Conservation (phyloP, 1,139 yeast species). For the Suhomyces chickasaworum region DNA sequence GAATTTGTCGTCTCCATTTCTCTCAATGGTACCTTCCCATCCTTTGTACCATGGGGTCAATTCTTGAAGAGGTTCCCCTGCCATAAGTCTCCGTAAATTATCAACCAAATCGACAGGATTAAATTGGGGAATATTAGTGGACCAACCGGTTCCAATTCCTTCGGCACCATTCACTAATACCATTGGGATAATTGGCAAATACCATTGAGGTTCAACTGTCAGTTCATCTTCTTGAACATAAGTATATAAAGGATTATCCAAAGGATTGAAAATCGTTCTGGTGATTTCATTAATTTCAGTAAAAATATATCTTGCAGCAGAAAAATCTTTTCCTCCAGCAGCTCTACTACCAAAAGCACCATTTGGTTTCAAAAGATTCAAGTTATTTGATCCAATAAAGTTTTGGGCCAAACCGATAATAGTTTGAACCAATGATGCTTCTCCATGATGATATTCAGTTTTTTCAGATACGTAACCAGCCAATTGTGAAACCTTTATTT, state of each 20-base stretch:
- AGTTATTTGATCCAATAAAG: constrained; percentile 89
- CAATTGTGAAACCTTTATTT: constrained; percentile 87
- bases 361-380: constrained; percentile 81
- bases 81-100: constrained; percentile 74
- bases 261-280: constrained; percentile 70
- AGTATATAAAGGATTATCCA: constrained; percentile 75
- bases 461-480: constrained; percentile 89
- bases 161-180: constrained; percentile 92
- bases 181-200: constrained; percentile 91
- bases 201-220: constrained; percentile 96
- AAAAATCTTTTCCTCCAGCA: constrained; percentile 96
- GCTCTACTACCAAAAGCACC: constrained; percentile 98
- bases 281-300: constrained; percentile 83
- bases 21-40: constrained; percentile 84
- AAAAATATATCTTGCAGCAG: constrained; percentile 97
- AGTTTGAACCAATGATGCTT: constrained; percentile 81
- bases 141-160: constrained; percentile 99
- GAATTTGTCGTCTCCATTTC: constrained; percentile 64
- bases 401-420: constrained; percentile 94
- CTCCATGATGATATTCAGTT: constrained; percentile 97
- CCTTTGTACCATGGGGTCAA: constrained; percentile 96
- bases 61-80: constrained; percentile 66
- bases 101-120: constrained; percentile 82
- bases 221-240: constrained; percentile 93
- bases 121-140: constrained; percentile 87